Evolutionary conservation across 2,329 filamentous ascomycete species (phyloP), one percentile per base, ranked within the genome.

Genomic region (Zymoseptoria passerinii): DNA sequence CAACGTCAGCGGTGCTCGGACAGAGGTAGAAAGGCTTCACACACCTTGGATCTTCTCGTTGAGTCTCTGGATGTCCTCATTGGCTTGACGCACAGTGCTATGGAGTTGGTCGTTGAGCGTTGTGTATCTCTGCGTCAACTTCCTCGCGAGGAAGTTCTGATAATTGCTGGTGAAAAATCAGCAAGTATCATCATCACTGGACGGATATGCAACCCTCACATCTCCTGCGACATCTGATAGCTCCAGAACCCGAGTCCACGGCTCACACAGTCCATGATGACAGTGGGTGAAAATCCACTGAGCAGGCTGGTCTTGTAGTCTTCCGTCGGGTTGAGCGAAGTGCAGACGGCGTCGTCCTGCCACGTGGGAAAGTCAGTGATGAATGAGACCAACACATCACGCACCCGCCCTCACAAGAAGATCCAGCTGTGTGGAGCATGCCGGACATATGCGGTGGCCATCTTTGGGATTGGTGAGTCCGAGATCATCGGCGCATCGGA

Each of bases 221-320:
- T 88, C 73, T 96, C 89, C 67, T 94, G 89, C 2, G 85, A 85
- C 19, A 86, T 85, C 70, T 96, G 91, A 67, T 95, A 96, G 28
- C 84, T 86, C 87, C 90, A 95, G 70, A 96, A 96, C 29, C 82
- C 83, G 63, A 96, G 73, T 1, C 87, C 90, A 64, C 89, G 81
- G 4, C 87, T 85, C 20, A 90, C 88, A 72, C 90, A 95, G 66
- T 96, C 92, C 81, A 95, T 90, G 63, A 96, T 88, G 28, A 86
- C 80, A 35, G 81, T 86, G 0, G 92, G 92, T 60, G 84, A 89
- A 0, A 96, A 76, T 0, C 92, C 92, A 68, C 89, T 90, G 9
- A 96, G 78, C 0, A 95, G 83, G 60, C 86, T 92, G 0, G 89
- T 90, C 73, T 95, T 95, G 78, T 94, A 95, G 64, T 95, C 90